Evolutionary conservation across 208 protist species (phyloP).

Genomic region (Leptomonas seymouri): DNA sequence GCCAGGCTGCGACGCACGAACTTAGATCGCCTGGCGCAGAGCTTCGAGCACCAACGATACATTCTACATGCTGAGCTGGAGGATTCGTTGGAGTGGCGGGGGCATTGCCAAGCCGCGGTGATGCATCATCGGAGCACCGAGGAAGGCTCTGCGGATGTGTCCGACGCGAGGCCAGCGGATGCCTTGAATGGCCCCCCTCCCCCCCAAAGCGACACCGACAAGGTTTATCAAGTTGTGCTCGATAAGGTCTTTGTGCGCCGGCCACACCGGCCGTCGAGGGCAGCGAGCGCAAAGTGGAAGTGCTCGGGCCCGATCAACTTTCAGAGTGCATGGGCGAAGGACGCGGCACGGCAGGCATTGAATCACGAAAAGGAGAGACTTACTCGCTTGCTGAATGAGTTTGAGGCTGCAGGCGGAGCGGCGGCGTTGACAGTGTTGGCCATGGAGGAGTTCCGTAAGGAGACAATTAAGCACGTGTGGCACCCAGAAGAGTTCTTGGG

Average conservation of each 20-base stretch:
- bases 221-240: slow-evolving; percentile 10
- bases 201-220: background rate
- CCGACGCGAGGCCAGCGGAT: background rate
- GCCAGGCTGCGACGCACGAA: slow-evolving; percentile 17
- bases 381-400: slow-evolving; percentile 37
- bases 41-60: slow-evolving; percentile 68
- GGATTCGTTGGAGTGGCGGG: slow-evolving; percentile 50
- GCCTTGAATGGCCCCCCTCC: background rate
- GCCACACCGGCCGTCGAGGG: background rate
- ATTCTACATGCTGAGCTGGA: slow-evolving; percentile 56
- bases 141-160: background rate
- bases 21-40: slow-evolving; percentile 36
- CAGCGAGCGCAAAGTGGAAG: background rate
- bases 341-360: slow-evolving; percentile 59
- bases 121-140: slow-evolving; percentile 3
- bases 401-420: slow-evolving; percentile 48
- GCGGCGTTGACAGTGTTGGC: slow-evolving; percentile 54
- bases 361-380: slow-evolving; percentile 37
- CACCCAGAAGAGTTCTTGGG: background rate
- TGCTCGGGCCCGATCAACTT: background rate
- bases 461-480: slow-evolving; percentile 43
- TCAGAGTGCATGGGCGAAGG: slow-evolving; percentile 52
- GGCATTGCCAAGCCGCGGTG: slow-evolving; percentile 54
- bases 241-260: slow-evolving; percentile 11
- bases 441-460: slow-evolving; percentile 42